Conservation (phyloP, 805 yeast genomes). For the Saturnispora sekii region DNA sequence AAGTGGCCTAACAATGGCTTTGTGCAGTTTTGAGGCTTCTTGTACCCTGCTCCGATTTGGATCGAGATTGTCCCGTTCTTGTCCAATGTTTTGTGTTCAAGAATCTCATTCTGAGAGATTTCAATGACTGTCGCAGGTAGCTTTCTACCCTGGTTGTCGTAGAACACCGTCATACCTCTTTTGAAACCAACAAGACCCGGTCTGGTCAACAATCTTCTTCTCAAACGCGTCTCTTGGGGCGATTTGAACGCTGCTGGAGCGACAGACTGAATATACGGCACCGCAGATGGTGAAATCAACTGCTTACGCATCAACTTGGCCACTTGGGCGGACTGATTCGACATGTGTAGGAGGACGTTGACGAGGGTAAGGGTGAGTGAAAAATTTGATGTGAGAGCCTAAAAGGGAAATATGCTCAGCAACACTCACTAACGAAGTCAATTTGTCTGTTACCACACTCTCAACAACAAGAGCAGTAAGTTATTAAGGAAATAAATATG, state of each 20-base stretch:
- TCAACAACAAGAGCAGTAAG: no score
- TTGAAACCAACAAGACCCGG: constrained; percentile 81
- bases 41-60: constrained; percentile 72
- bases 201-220: constrained; percentile 66
- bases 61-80: constrained; percentile 78
- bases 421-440: no score
- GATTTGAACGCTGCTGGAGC: constrained; percentile 54
- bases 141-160: constrained; percentile 55
- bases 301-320: constrained; percentile 9
- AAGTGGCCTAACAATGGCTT: constrained; percentile 67
- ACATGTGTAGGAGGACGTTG: no score
- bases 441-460: no score
- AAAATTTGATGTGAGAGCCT: no score
- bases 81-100: constrained; percentile 57
- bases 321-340: no score
- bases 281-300: constrained; percentile 38
- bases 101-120: constrained; percentile 80
- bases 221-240: constrained; percentile 54
- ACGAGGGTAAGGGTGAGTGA: no score
- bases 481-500: no score
- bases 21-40: constrained; percentile 50
- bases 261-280: constrained; percentile 37
- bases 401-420: no score
- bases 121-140: constrained; percentile 82
- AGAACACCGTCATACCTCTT: constrained; percentile 86